A percentile compares a stretch with the other conserved stretches of the same genome.
phyloP scores from a whole-genome alignment of 164 flowering plant species.

The Tetrastigma voinierianum region DNA sequence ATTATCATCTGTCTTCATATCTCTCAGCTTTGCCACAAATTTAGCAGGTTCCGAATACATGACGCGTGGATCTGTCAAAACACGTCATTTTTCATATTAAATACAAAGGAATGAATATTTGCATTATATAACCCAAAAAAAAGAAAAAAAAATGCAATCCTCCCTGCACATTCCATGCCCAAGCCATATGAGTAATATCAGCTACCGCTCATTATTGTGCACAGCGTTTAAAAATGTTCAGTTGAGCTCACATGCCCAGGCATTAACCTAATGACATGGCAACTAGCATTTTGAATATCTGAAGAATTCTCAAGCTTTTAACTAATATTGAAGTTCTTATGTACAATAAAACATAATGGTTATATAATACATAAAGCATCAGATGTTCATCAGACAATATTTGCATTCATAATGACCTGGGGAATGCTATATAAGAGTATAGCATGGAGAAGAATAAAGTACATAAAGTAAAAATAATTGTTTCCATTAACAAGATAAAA shows the following conservation, averaged over 20 bases:
- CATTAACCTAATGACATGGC: no score
- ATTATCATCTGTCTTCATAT: slow-evolving; percentile 69
- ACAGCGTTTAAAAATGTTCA: not conserved
- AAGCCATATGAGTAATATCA: not conserved
- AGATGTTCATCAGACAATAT: not conserved
- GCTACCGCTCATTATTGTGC: not conserved
- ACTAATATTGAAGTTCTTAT: no score
- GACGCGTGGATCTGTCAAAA: slow-evolving; percentile 81
- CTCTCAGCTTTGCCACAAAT: slow-evolving; percentile 90
- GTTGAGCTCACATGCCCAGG: no score
- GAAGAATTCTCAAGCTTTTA: no score
- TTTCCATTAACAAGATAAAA: no score
- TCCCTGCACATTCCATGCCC: not conserved
- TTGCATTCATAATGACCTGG: not conserved
- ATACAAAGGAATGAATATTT: not conserved
- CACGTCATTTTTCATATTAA: slow-evolving; percentile 4
- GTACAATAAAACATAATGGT: no score
- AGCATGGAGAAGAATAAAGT: no score
- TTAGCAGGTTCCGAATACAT: slow-evolving; percentile 94
- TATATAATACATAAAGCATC: no score
- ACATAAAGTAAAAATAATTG: no score
- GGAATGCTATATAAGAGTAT: not conserved
- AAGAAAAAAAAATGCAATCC: not conserved
- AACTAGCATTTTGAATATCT: no score
- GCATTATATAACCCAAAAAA: not conserved